Evolutionary conservation across 2,329 filamentous ascomycete species (phyloP), one percentile per base, ranked within the genome.

Genomic region (Exophiala sp.): DNA sequence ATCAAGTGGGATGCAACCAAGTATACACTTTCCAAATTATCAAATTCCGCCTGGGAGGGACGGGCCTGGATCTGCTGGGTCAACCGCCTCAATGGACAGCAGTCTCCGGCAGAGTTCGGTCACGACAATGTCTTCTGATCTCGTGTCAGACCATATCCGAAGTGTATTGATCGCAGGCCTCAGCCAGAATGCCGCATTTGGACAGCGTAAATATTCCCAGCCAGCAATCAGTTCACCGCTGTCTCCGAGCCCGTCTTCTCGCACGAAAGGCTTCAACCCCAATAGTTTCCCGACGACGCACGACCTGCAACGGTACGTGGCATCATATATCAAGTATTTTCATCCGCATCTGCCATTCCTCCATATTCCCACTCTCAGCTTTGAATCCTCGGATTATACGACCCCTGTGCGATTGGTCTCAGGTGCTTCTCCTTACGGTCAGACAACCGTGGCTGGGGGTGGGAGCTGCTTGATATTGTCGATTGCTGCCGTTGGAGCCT

Each of bases 261-360:
- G 63, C 48, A 20, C 43, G 35, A 55, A 60, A 56, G 52, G 55
- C 43, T 58, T 59, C 57, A 61, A 78, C 63, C 77, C 74, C 65
- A 80, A 75, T 63, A 80, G 75, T 61, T 79, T 96, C 54, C 91
- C 92, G 49, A 90, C 82, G 72, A 92, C 89, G 33, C 79, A 82
- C 67, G 90, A 96, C 68, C 83, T 97, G 58, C 91, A 95, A 70
- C 87, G 90, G 69, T 96, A 91, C 71, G 88, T 96, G 59, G 85
- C 85, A 61, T 87, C 91, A 55, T 97, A 96, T 72, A 84, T 97
- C 65, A 85, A 85, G 61, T 95, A 89, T 69, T 96, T 95, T 71
- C 91, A 96, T 67, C 92, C 92, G 18, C 92, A 97, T 69, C 73
- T 96, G 57, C 92, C 94, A n/a, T 96, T 97, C 71, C 77, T 96